These are phyloP conservation scores for Sporothrix pseudoabietina DNA, from an alignment of 2,329 filamentous ascomycete species.

Conservation along the genomic window DNA sequence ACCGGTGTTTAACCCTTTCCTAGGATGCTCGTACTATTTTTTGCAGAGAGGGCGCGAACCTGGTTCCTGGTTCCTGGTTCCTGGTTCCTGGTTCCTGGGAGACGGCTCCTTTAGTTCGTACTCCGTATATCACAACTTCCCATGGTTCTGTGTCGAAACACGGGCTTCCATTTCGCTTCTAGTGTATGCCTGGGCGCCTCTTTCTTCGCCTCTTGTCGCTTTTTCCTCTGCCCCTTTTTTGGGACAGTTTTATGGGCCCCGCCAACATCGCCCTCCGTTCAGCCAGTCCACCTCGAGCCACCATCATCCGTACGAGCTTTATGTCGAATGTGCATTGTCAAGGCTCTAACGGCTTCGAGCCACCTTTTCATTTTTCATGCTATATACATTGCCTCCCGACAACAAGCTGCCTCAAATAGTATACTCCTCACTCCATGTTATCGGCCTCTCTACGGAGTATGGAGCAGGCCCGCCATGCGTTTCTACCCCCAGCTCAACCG, in stretches of 20 bases:
- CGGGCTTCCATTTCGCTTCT: constrained; percentile 23
- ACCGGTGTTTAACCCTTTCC: neutral
- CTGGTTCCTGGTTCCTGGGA: neutral
- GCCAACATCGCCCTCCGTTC: neutral
- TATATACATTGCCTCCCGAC: neutral
- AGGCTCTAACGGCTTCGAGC: neutral
- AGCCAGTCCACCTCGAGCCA: neutral
- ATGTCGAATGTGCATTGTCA: neutral
- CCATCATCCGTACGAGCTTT: neutral
- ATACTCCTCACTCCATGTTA: neutral
- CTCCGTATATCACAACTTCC: neutral
- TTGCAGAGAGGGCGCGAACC: neutral
- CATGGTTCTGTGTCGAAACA: neutral
- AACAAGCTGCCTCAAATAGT: neutral
- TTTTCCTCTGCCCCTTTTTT: neutral
- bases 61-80: neutral
- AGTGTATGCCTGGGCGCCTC: neutral
- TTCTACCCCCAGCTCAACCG: neutral
- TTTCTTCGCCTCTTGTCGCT: neutral
- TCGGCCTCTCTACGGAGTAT: constrained; percentile 12
- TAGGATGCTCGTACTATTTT: neutral
- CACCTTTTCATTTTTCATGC: neutral
- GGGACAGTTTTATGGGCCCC: neutral
- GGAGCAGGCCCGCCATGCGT: neutral
- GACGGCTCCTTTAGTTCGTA: neutral